A percentile compares a stretch with the other conserved stretches of the same genome.
Conservation (phyloP, 495 filamentous ascomycete genomes). For the Penicillium goetzii region DNA sequence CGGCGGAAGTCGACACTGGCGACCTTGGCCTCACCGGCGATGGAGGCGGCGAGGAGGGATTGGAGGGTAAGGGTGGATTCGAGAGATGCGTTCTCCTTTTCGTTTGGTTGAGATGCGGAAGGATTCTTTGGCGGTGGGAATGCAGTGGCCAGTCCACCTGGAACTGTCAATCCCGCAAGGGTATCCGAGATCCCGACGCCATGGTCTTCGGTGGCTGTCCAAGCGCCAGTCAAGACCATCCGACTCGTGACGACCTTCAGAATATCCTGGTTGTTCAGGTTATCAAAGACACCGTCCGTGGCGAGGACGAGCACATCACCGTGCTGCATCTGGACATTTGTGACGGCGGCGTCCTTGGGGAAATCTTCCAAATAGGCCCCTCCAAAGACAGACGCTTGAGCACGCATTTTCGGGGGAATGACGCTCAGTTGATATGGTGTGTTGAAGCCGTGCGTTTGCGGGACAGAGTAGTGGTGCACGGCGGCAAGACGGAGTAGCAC, state of each 20-base stretch:
- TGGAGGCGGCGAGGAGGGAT: constrained; percentile 73
- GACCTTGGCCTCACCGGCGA: constrained; percentile 78
- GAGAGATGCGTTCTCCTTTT: neutral
- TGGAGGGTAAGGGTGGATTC: constrained; percentile 58
- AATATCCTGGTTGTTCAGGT: constrained; percentile 87
- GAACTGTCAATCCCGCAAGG: constrained; percentile 55
- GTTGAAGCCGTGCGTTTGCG: constrained; percentile 97
- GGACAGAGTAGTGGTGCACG: constrained; percentile 77
- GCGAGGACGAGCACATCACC: constrained; percentile 91
- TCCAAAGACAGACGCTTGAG: constrained; percentile 77
- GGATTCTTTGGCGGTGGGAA: constrained; percentile 28
- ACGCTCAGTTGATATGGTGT: constrained; percentile 94
- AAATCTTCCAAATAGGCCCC: constrained; percentile 78
- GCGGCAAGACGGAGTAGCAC: constrained; percentile 81
- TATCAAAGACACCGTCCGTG: constrained; percentile 96
- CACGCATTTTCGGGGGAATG: constrained; percentile 76
- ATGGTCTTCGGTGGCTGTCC: constrained; percentile 58
- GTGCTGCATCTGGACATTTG: constrained; percentile 74
- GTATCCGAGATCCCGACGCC: constrained; percentile 61
- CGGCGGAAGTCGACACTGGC: constrained; percentile 76
- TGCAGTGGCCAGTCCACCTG: constrained; percentile 40
- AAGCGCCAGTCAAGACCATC: constrained; percentile 75
- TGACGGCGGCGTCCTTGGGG: constrained; percentile 81
- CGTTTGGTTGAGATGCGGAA: constrained; percentile 15
- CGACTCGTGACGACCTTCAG: constrained; percentile 73